Evolutionary conservation across 2,329 filamentous ascomycete species (phyloP).

Genomic region (Pyricularia grisea): DNA sequence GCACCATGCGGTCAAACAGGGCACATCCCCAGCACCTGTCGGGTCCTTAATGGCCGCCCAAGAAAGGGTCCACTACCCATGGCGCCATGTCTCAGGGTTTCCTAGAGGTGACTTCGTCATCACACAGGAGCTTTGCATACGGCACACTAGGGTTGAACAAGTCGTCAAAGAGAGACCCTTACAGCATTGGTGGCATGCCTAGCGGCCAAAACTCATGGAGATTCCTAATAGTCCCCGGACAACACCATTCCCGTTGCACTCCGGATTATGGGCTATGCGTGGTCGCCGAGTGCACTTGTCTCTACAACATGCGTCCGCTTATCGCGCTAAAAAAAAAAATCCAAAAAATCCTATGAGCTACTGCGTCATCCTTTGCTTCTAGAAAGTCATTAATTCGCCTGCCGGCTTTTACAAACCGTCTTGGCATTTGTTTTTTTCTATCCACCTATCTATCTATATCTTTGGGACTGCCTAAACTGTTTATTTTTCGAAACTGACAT

Average conservation of each 20-base stretch:
- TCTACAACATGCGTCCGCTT: background rate
- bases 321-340: background rate
- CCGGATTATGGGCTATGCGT: background rate
- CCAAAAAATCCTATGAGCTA: background rate
- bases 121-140: background rate
- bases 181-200: background rate
- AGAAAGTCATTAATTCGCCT: background rate
- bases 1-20: background rate
- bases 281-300: background rate
- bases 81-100: background rate
- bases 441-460: background rate
- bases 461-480: background rate
- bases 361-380: background rate
- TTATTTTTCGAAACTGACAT: background rate
- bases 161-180: background rate
- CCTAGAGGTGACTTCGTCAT: background rate
- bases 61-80: background rate
- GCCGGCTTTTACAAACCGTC: background rate
- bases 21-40: background rate
- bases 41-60: background rate
- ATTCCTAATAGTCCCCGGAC: background rate
- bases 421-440: background rate
- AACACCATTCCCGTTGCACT: background rate
- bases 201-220: background rate
- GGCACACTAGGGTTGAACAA: background rate